phyloP scores from a whole-genome alignment of 495 filamentous ascomycete species.

The Talaromyces thailandensis region DNA sequence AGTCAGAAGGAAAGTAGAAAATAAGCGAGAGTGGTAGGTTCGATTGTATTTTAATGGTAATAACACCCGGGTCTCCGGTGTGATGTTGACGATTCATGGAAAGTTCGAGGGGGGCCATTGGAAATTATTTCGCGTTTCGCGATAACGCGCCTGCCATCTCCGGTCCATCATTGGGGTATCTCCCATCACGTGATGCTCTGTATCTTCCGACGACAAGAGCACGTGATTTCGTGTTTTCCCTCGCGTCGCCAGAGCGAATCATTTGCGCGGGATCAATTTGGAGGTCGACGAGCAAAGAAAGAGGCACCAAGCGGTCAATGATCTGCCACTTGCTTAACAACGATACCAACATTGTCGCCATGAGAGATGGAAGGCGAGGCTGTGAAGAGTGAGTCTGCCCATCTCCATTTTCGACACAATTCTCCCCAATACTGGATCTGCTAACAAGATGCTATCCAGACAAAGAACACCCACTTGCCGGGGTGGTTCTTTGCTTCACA shows the following conservation, averaged over 20 bases:
- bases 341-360: constrained; percentile 12
- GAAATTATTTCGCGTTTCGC: constrained; percentile 4
- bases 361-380: constrained; percentile 36
- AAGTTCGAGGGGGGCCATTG: neutral
- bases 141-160: constrained; percentile 1
- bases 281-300: neutral
- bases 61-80: neutral
- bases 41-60: neutral
- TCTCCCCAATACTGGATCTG: neutral
- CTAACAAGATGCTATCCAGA: constrained; percentile 18
- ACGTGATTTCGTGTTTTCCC: constrained; percentile 1
- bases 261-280: neutral
- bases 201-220: neutral
- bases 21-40: neutral
- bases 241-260: neutral
- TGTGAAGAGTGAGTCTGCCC: constrained; percentile 22
- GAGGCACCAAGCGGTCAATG: neutral
- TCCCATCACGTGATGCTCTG: neutral
- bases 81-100: neutral
- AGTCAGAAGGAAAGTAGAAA: neutral
- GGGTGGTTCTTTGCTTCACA: constrained; percentile 87
- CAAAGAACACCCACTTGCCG: constrained; percentile 59
- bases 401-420: neutral
- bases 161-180: neutral
- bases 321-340: neutral